phyloP scores from a whole-genome alignment of 2,329 filamentous ascomycete species.

The Amphichorda felina region DNA sequence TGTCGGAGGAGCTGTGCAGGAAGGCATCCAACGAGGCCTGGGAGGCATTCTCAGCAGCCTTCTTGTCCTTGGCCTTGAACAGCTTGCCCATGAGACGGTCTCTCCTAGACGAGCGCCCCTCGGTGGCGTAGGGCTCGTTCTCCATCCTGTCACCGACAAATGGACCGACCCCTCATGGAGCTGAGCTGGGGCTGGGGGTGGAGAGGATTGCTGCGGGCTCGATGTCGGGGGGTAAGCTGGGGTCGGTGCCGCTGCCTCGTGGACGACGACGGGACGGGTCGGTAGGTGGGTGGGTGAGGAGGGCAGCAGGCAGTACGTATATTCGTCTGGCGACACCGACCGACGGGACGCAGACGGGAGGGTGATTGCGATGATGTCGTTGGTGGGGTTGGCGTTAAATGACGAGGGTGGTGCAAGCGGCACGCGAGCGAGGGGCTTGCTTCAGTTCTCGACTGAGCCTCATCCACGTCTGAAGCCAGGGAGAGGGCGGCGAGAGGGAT shows the following conservation, averaged over 20 bases:
- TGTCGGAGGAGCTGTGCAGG: slow-evolving; percentile 43
- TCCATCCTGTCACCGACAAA: slow-evolving; percentile 21
- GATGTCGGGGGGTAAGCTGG: too few relatives aligned
- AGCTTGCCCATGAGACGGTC: slow-evolving; percentile 53
- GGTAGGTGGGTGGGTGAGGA: background rate
- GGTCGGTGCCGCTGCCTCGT: background rate
- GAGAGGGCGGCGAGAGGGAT: too few relatives aligned
- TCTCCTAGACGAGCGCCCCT: slow-evolving; percentile 30
- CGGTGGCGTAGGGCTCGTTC: slow-evolving; percentile 27
- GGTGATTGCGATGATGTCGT: slow-evolving; percentile 4
- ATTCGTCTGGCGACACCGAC: too few relatives aligned
- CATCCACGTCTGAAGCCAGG: too few relatives aligned
- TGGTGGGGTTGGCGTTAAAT: slow-evolving; percentile 4
- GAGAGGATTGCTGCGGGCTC: too few relatives aligned
- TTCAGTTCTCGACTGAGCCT: background rate
- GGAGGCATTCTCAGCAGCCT: slow-evolving; percentile 19
- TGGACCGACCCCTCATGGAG: slow-evolving; percentile 1
- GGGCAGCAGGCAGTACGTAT: too few relatives aligned
- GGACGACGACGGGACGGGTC: too few relatives aligned
- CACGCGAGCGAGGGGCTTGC: slow-evolving; percentile 2
- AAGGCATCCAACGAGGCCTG: slow-evolving; percentile 45
- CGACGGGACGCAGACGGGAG: background rate
- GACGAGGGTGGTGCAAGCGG: slow-evolving; percentile 4
- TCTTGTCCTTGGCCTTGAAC: slow-evolving; percentile 31
- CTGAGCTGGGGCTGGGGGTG: too few relatives aligned